Evolutionary conservation across 305 asterid genomes (phyloP).

Genomic region (Nicotiana rustica): DNA sequence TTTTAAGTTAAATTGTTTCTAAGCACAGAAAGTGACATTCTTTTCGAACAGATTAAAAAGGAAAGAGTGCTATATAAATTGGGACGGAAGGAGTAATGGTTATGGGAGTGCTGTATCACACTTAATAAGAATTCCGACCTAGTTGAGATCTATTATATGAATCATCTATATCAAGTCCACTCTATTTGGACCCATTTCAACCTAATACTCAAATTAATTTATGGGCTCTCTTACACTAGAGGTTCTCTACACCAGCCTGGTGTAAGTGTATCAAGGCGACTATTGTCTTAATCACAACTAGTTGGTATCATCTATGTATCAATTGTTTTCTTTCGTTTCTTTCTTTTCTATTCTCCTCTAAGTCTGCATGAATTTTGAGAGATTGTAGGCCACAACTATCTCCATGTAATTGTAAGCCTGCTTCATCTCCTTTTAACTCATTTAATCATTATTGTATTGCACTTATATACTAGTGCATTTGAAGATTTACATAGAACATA

Average conservation of each 20-base stretch:
- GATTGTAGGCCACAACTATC: neutral
- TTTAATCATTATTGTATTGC: neutral
- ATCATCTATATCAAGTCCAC: neutral
- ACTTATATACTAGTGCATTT: neutral
- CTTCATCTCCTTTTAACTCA: neutral
- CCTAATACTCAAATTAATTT: neutral
- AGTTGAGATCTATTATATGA: neutral
- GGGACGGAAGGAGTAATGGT: neutral
- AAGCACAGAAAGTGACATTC: neutral
- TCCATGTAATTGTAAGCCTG: neutral
- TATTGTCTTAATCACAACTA: neutral
- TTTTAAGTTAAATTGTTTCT: neutral
- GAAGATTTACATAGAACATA: neutral
- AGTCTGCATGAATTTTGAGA: constrained; percentile 7
- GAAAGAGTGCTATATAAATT: no score
- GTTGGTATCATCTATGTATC: neutral
- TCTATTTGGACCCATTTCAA: neutral
- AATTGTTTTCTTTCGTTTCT: neutral
- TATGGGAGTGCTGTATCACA: neutral
- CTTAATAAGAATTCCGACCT: neutral
- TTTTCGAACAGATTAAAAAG: neutral
- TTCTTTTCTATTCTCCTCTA: neutral
- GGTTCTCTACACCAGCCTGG: neutral
- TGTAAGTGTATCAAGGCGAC: neutral
- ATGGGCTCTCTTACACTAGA: neutral